Base-by-base conservation (phyloP, 2,329 filamentous ascomycete species). In the Arthrobotrys pseudoclavata region DNA sequence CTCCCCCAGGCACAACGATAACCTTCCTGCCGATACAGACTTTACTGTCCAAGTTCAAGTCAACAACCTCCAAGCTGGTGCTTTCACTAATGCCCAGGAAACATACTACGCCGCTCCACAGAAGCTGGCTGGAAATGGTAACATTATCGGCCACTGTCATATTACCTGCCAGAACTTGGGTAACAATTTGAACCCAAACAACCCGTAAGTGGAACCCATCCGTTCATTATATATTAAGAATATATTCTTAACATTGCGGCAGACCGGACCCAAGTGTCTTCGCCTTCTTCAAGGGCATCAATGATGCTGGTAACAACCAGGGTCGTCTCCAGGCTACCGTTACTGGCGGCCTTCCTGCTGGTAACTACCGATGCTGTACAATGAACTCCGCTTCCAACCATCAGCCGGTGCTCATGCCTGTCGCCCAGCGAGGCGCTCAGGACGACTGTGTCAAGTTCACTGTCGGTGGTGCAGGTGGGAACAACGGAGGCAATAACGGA, bases 221-320 rank as follows among this genome's bases (percentile, higher is more conserved):
- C 9, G n/a, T 34, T 10, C 2, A 10, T 34, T 34, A 57, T 13
- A 15, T 37, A 50, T 26, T 7, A 3, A 15, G 34, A 22, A 34
- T 37, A 53, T 48, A 45, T 24, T 29, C 4, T 31, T 67, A 67
- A 70, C 37, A 40, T 40, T 34, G 9, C n/a, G 22, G 7, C 57
- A 79, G 69, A 48, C 80, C 85, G 9, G 83, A 84, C 20, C 79
- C 84, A 18, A 80, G 79, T 7, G 67, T 80, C 53, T 89, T 88
- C 81, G 86, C 83, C 24, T 89, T 88, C 83, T 89, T 89, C 85
- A 88, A 88, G 83, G 87, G 87, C 71, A 85, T 89, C 81, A 87
- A 89, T 79, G 86, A 88, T 77, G 83, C 81, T 22, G 87, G 85
- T 42, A 83, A 87, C 75, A 84, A 85, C 9, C 81, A 85, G 4